phyloP scores from a whole-genome alignment of 2,329 filamentous ascomycete genomes.

The Pyricularia grisea region DNA sequence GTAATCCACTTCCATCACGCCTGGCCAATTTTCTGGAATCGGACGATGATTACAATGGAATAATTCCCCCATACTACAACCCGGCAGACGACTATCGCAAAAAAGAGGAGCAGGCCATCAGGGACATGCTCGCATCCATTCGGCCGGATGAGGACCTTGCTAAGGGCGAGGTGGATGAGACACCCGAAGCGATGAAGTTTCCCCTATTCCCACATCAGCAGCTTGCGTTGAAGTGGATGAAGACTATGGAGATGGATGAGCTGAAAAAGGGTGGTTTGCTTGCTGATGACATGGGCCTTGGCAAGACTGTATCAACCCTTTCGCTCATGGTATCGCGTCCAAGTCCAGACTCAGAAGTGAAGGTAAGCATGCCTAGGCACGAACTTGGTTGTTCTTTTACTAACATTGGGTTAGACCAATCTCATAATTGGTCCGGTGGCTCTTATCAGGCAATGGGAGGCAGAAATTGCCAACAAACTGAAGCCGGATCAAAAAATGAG shows the following conservation, averaged over 20 bases:
- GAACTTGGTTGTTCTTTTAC: not conserved
- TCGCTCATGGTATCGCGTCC: slow-evolving; percentile 63
- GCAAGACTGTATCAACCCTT: slow-evolving; percentile 76
- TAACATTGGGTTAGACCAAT: slow-evolving; percentile 43
- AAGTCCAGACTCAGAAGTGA: slow-evolving; percentile 39
- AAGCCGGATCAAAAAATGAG: slow-evolving; percentile 48
- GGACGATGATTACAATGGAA: slow-evolving; percentile 17
- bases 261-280: slow-evolving; percentile 67
- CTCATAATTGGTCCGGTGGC: slow-evolving; percentile 75
- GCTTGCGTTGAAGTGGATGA: slow-evolving; percentile 68
- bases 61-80: not conserved
- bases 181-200: slow-evolving; percentile 58
- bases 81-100: slow-evolving; percentile 20
- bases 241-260: slow-evolving; percentile 60
- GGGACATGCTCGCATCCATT: slow-evolving; percentile 62
- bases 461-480: slow-evolving; percentile 66
- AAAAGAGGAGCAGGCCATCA: slow-evolving; percentile 50
- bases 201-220: slow-evolving; percentile 75
- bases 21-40: slow-evolving; percentile 24
- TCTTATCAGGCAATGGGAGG: slow-evolving; percentile 74
- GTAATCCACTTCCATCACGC: slow-evolving; percentile 24
- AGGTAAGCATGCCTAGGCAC: slow-evolving; percentile 18
- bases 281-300: slow-evolving; percentile 75
- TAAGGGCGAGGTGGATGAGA: slow-evolving; percentile 53
- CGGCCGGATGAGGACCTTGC: slow-evolving; percentile 59